These are phyloP conservation scores for Pichia nakasei DNA, from an alignment of 805 yeast genomes.

Conservation along the genomic window DNA sequence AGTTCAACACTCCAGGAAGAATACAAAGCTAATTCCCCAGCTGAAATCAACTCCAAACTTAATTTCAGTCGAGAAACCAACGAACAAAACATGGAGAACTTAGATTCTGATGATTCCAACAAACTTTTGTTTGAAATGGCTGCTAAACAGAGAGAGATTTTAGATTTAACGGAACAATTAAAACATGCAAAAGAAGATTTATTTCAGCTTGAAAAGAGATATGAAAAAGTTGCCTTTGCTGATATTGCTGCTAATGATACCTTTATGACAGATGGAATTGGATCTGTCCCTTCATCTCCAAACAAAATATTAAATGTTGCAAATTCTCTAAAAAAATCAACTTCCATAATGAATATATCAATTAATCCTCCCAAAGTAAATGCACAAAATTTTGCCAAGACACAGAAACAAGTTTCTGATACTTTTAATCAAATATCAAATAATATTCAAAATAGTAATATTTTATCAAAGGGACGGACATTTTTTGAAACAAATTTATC, in stretches of 20 bases:
- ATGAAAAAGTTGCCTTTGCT: slow-evolving; percentile 11
- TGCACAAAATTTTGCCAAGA: slow-evolving; percentile 4
- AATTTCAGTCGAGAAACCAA: background rate
- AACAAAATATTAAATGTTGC: background rate
- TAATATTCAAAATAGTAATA: slow-evolving; percentile 18
- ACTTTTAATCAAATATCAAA: slow-evolving; percentile 18
- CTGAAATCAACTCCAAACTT: too few species aligned
- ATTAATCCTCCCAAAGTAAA: background rate
- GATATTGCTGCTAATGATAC: background rate
- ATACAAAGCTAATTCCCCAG: too few species aligned
- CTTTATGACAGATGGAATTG: background rate
- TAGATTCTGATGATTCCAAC: slow-evolving; percentile 4
- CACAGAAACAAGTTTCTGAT: slow-evolving; percentile 12
- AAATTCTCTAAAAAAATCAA: slow-evolving; percentile 7
- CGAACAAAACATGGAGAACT: background rate
- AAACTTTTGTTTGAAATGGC: slow-evolving; percentile 35
- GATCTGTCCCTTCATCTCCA: background rate
- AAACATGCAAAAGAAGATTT: slow-evolving; percentile 32
- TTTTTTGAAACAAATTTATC: slow-evolving; percentile 21
- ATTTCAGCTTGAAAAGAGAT: slow-evolving; percentile 25
- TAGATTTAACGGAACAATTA: slow-evolving; percentile 41
- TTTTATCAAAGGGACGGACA: slow-evolving; percentile 19
- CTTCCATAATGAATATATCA: slow-evolving; percentile 12
- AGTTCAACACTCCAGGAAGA: background rate
- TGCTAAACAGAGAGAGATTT: slow-evolving; percentile 43